These are phyloP conservation scores for Phyllostachys edulis DNA, from an alignment of 176 grass and related monocot genomes.

Conservation along the genomic window DNA sequence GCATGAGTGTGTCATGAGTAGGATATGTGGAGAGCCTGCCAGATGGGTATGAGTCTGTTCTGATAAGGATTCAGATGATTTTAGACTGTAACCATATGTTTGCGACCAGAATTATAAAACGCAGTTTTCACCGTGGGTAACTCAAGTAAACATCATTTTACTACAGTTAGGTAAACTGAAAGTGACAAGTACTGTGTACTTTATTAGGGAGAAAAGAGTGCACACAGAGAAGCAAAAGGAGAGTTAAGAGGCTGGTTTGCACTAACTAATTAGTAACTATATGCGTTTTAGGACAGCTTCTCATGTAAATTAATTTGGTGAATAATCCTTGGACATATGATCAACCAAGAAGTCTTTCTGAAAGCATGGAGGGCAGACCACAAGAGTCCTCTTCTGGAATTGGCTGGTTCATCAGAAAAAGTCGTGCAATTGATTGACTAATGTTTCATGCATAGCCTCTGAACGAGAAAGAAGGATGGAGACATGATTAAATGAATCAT, in stretches of 20 bases:
- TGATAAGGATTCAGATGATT: constrained; percentile 23
- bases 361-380: background rate
- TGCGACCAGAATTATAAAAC: background rate
- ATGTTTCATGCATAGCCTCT: background rate
- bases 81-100: constrained; percentile 6
- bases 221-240: background rate
- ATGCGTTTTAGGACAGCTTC: background rate
- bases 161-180: background rate
- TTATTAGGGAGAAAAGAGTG: background rate
- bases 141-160: background rate
- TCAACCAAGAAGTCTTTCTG: background rate
- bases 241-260: background rate
- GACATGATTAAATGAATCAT: constrained; percentile 13
- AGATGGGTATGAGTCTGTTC: background rate
- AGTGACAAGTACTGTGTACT: background rate
- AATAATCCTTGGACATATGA: background rate
- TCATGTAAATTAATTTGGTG: background rate
- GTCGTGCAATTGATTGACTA: constrained; percentile 26
- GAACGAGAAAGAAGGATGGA: background rate
- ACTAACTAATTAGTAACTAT: background rate
- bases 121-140: background rate
- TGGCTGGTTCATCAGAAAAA: background rate
- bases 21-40: constrained; percentile 20
- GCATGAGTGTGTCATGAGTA: constrained; percentile 46
- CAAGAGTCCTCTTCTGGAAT: constrained; percentile 25